Evolutionary conservation across 257 asterid species (phyloP), one percentile per base, ranked within the genome.

Genomic region (Plectranthus barbatus): DNA sequence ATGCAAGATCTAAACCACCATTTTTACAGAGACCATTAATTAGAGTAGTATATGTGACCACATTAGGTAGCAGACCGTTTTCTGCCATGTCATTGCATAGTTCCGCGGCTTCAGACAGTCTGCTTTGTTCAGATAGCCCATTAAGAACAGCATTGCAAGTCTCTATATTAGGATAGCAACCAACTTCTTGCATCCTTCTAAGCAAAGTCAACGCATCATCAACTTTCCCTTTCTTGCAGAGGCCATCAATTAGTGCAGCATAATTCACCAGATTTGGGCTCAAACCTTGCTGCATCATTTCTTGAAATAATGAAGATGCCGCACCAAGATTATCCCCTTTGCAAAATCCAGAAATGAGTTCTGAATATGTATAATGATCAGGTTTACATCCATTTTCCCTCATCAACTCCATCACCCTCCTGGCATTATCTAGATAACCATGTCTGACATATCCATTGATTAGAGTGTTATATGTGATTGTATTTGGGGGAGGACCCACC

Each of bases 361-460:
- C 93, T 7, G 93, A 67, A 76, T 84, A 91, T 4, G 98, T 84
- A 78, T 77, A 74, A 42, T 79, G 87, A 80, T 88, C 93, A 1
- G 97, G 95, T 60, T 78, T 65, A 65, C 83, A 83, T 54, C 91
- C 92, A 77, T 76, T 83, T 52, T 68, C 86, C 79, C 73, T 84
- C 98, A 91, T 88, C 81, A 86, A 65, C 76, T 88, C 90, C 79
- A 91, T 67, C 79, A 91, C 70, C 75, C 96, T 84, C 81, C 70
- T 59, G 60, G 95, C 95, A 77, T 91, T 88, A 18, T 75, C 81
- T 51, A 86, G 75, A 71, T 75, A 52, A 23, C 87, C 90, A 40
- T 33, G 39, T 54, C 75, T 77, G 34, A 74, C 67, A 69, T 88
- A 86, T 24, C 94, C 94, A 48, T 80, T 73, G 63, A 91, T 84